phyloP scores from a whole-genome alignment of 2,329 filamentous ascomycete species.

The Metarhizium sp. region DNA sequence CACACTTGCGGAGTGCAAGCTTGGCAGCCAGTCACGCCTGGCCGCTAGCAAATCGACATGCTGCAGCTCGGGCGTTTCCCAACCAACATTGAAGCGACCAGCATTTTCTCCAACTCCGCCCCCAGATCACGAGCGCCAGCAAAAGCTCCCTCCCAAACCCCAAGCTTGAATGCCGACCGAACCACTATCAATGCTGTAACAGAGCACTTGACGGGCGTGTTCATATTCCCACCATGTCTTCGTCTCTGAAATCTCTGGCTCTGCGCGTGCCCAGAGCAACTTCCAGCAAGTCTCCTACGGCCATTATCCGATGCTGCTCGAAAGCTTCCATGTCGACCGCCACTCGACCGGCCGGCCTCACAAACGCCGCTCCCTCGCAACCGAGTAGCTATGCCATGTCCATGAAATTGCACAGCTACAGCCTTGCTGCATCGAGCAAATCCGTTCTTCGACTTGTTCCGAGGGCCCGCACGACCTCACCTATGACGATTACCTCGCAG shows the following conservation, averaged over 20 bases:
- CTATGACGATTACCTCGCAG: constrained; percentile 3
- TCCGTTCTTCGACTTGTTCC: constrained; percentile 5
- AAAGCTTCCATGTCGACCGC: constrained; percentile 20
- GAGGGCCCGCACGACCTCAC: background rate
- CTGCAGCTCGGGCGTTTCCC: background rate
- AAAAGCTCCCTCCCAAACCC: background rate
- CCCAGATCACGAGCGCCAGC: background rate
- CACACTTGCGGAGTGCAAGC: too few species aligned
- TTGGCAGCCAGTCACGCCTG: background rate
- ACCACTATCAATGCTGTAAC: background rate
- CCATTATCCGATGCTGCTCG: constrained; percentile 16
- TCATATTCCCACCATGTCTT: constrained; percentile 15
- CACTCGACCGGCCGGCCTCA: constrained; percentile 13
- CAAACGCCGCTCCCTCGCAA: constrained; percentile 9
- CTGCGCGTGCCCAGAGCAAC: constrained; percentile 19
- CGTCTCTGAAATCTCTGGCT: constrained; percentile 22
- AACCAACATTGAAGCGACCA: background rate
- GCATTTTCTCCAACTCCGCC: background rate
- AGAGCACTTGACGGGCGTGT: background rate
- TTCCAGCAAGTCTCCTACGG: constrained; percentile 9
- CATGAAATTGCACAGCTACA: background rate
- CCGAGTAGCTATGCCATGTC: constrained; percentile 5
- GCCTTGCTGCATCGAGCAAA: constrained; percentile 1
- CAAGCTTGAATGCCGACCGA: background rate
- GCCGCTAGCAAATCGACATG: background rate